Percentiles rank a stretch among this genome's conserved stretches.
Evolutionary conservation across 75 land plant species (phyloP).

Genomic region (Pinus tabuliformis): DNA sequence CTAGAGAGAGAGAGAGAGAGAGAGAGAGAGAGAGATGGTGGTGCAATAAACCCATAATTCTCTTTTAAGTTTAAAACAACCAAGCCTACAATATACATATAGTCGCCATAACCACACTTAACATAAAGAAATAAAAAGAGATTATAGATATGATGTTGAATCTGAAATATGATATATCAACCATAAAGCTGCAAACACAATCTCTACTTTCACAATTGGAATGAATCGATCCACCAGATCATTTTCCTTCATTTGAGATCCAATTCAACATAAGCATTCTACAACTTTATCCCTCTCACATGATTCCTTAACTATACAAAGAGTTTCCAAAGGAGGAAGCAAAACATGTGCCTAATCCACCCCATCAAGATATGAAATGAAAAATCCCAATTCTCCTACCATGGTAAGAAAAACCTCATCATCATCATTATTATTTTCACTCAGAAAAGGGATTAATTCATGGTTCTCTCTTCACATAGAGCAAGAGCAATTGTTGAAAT

Average conservation of each 20-base stretch:
- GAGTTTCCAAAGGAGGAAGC: conserved; percentile 88
- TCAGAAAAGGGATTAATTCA: conserved; percentile 89
- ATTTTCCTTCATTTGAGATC: conserved; percentile 84
- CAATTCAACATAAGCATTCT: conserved; percentile 87
- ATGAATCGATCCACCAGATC: conserved; percentile 90
- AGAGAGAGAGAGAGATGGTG: too few relatives aligned
- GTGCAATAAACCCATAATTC: too few relatives aligned
- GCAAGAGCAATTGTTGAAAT: conserved; percentile 94
- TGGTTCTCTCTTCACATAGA: conserved; percentile 87
- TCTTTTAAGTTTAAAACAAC: too few relatives aligned
- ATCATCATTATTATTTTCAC: conserved; percentile 95
- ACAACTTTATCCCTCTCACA: conserved; percentile 95
- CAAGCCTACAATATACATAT: too few relatives aligned
- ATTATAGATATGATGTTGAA: too few relatives aligned
- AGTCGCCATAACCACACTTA: too few relatives aligned
- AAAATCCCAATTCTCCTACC: conserved; percentile 95
- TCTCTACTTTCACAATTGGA: conserved; percentile 80
- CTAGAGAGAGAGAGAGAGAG: too few relatives aligned
- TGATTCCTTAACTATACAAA: conserved; percentile 94
- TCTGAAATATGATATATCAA: too few relatives aligned
- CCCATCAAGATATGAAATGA: conserved; percentile 95
- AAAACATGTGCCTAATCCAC: conserved; percentile 91
- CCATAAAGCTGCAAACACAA: not conserved
- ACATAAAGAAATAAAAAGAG: too few relatives aligned
- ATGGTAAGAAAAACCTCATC: conserved; percentile 95